Conservation (phyloP, 1,139 yeast species). For the Candida albicans region DNA sequence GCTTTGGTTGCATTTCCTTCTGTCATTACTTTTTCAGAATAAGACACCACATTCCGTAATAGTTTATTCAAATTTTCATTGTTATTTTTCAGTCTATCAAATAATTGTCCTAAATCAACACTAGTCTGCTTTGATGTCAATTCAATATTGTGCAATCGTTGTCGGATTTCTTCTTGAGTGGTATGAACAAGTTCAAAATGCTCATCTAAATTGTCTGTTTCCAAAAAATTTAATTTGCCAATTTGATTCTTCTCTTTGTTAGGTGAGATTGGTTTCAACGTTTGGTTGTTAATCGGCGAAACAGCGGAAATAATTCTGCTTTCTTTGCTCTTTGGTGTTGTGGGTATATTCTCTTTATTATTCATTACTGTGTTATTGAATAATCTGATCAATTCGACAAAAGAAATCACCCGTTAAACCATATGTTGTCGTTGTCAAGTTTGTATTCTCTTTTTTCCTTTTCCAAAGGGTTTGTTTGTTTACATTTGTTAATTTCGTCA, state of each 20-base stretch:
- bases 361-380: slow-evolving; percentile 1
- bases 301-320: not conserved
- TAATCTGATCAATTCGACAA: too few relatives aligned
- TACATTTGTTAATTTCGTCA: not conserved
- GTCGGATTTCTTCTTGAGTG: slow-evolving; percentile 29
- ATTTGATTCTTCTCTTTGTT: slow-evolving; percentile 17
- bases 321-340: slow-evolving; percentile 7
- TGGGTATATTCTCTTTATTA: slow-evolving; percentile 12
- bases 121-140: slow-evolving; percentile 35
- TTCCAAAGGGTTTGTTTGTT: not conserved
- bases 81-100: slow-evolving; percentile 44
- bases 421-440: too few relatives aligned
- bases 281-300: slow-evolving; percentile 13
- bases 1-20: slow-evolving; percentile 40
- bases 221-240: slow-evolving; percentile 30
- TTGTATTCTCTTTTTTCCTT: too few relatives aligned
- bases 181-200: slow-evolving; percentile 31
- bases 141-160: slow-evolving; percentile 34
- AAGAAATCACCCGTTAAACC: too few relatives aligned
- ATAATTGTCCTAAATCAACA: slow-evolving; percentile 38
- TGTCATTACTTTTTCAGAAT: slow-evolving; percentile 36
- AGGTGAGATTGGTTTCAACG: slow-evolving; percentile 30
- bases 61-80: slow-evolving; percentile 39
- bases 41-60: slow-evolving; percentile 32
- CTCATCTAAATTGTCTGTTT: slow-evolving; percentile 32